Base-by-base conservation (phyloP, 83 land plant species). In the Isoetes engelmannii region DNA sequence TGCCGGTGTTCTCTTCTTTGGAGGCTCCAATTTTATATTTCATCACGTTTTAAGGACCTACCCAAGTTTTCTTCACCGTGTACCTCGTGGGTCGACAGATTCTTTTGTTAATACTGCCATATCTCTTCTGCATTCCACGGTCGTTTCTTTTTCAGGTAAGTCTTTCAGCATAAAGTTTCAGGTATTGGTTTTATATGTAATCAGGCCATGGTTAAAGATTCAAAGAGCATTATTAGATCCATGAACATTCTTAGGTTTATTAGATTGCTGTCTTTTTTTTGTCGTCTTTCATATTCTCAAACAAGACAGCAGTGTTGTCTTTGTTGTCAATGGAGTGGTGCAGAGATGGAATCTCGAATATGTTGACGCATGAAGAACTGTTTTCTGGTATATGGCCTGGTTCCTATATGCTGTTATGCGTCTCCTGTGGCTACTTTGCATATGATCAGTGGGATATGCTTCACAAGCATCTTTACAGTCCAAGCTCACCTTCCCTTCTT, bases 341-440 rank as follows among this genome's bases (percentile, higher is more conserved):
- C 6, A 56, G 6, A 8, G 68, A 65, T 44, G 85, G 88, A 28
- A 49, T 74, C 0, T 28, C 10, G 4, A 47, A 71, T 18, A 89
- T 89, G 90, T 82, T 86, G 74, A 83, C 80, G 46, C 89, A 86
- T 63, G 78, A 78, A n/a, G 74, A 86, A 53, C 64, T 89, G 63
- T 63, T 84, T 69, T 72, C 59, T 50, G 80, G 75, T 7, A 51
- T 72, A 46, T 92, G 98, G 98, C 69, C 66, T 10, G 88, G 92
- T 60, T 87, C 96, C 45, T 84, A 84, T 49, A 57, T 64, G 1
- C 81, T 83, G 21, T 74, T 92, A 61, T 83, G 85, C 64, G 79
- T 81, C 46, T 92, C 98, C 17, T 92, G 92, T 78, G 98, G 98
- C 49, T 92, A 89, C 79, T 92, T 92, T 78, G 98, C 95, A n/a